Percentiles rank a stretch among this genome's conserved stretches.
Conservation (phyloP, 768 basidiomycete genomes). For the Kwoniella pini region DNA sequence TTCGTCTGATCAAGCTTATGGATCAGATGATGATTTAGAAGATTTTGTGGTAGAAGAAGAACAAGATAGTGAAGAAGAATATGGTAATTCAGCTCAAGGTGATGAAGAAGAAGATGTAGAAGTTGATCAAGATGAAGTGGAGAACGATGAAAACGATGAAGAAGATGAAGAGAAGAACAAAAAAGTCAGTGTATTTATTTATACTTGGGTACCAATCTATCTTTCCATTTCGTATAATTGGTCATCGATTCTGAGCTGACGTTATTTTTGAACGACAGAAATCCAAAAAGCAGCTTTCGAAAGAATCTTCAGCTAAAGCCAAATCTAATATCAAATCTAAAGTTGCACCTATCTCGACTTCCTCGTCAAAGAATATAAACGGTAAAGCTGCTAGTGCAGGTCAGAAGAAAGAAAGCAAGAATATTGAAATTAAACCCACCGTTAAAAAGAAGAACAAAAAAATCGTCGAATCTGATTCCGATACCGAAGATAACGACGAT, state of each 20-base stretch:
- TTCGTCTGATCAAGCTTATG: slow-evolving; percentile 6
- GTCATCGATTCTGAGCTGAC: not conserved
- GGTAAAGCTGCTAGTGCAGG: not conserved
- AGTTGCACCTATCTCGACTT: not conserved
- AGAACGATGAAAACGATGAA: not conserved
- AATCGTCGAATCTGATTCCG: not conserved
- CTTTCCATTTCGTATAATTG: too few relatives aligned
- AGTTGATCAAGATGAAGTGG: not conserved
- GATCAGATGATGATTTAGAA: slow-evolving; percentile 12
- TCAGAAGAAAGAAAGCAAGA: slow-evolving; percentile 1
- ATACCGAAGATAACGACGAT: not conserved
- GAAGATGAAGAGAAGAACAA: too few relatives aligned
- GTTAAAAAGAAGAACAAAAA: not conserved
- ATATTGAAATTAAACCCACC: slow-evolving; percentile 1
- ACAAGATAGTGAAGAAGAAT: slow-evolving; percentile 3
- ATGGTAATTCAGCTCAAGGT: not conserved
- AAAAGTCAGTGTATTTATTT: too few relatives aligned
- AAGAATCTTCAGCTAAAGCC: not conserved
- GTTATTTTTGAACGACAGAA: not conserved
- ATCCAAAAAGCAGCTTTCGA: not conserved
- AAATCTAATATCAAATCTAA: not conserved
- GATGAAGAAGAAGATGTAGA: not conserved
- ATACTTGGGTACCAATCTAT: too few relatives aligned
- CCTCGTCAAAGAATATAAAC: not conserved
- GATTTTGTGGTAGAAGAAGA: not conserved